Conservation (phyloP, 495 filamentous ascomycete genomes). For the Articulospora tetracladia region DNA sequence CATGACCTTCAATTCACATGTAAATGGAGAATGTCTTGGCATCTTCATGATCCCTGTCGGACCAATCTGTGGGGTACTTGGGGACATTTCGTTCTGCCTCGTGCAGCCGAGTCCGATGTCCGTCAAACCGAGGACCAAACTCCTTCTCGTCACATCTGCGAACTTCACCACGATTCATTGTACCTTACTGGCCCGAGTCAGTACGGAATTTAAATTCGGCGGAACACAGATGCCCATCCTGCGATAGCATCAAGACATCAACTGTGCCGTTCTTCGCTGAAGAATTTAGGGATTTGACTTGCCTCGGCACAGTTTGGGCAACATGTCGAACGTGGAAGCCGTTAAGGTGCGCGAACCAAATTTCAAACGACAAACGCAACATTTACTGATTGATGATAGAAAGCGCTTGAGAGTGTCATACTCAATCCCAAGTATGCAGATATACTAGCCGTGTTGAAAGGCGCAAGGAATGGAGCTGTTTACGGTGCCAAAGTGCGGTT, state of each 20-base stretch:
- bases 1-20: slow-evolving; percentile 4
- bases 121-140: background rate
- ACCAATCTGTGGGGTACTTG: slow-evolving; percentile 16
- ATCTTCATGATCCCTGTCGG: slow-evolving; percentile 8
- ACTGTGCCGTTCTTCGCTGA: background rate
- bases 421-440: slow-evolving; percentile 82
- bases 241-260: slow-evolving; percentile 12
- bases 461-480: slow-evolving; percentile 90
- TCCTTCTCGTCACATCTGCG: background rate
- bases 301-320: slow-evolving; percentile 24
- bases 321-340: slow-evolving; percentile 24
- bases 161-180: background rate
- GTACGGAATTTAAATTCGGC: background rate
- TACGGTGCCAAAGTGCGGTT: slow-evolving; percentile 98
- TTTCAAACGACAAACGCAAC: background rate
- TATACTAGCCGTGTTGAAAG: slow-evolving; percentile 79
- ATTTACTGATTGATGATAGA: slow-evolving; percentile 18
- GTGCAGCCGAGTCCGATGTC: background rate
- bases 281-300: slow-evolving; percentile 5
- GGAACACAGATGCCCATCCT: slow-evolving; percentile 12
- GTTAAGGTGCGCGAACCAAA: slow-evolving; percentile 14
- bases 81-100: background rate
- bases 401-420: slow-evolving; percentile 60
- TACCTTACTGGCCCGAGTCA: background rate
- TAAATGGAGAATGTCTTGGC: background rate